A percentile compares a stretch with the other conserved stretches of the same genome.
Conservation (phyloP, 2,329 filamentous ascomycete genomes). For the Stagonosporopsis tanaceti region DNA sequence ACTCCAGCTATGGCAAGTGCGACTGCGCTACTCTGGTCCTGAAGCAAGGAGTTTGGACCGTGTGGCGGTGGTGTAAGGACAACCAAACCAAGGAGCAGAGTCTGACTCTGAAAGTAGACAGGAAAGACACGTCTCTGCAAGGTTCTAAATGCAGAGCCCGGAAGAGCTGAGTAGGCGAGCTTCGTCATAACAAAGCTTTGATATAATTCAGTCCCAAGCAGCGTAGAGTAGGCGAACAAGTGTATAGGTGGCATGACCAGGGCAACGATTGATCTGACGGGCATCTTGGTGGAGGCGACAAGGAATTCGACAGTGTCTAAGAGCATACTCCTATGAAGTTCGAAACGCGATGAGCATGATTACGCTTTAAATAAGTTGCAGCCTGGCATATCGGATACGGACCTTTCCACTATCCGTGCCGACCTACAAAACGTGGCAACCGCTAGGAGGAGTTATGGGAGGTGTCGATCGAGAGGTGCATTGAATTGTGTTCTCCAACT, state of each 20-base stretch:
- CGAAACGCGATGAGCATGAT: no score
- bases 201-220: slow-evolving; percentile 52
- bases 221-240: slow-evolving; percentile 50
- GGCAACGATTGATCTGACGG: slow-evolving; percentile 3
- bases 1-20: slow-evolving; percentile 42
- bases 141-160: slow-evolving; percentile 48
- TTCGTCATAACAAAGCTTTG: slow-evolving; percentile 54
- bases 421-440: not conserved
- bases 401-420: not conserved
- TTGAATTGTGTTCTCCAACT: not conserved
- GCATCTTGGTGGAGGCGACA: slow-evolving; percentile 3
- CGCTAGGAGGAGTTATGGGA: not conserved
- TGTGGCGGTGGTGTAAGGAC: slow-evolving; percentile 46
- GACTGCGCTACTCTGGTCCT: slow-evolving; percentile 30
- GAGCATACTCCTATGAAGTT: not conserved
- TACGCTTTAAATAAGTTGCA: not conserved
- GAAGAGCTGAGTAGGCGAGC: slow-evolving; percentile 47
- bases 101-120: slow-evolving; percentile 51
- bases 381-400: slow-evolving; percentile 2
- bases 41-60: slow-evolving; percentile 39
- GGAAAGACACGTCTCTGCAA: slow-evolving; percentile 54
- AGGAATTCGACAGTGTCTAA: no score
- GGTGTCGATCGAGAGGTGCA: not conserved
- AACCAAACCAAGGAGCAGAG: slow-evolving; percentile 46
- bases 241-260: slow-evolving; percentile 42